phyloP scores from a whole-genome alignment of 1,284 basidiomycete genomes.

The Boletus coffeatus region DNA sequence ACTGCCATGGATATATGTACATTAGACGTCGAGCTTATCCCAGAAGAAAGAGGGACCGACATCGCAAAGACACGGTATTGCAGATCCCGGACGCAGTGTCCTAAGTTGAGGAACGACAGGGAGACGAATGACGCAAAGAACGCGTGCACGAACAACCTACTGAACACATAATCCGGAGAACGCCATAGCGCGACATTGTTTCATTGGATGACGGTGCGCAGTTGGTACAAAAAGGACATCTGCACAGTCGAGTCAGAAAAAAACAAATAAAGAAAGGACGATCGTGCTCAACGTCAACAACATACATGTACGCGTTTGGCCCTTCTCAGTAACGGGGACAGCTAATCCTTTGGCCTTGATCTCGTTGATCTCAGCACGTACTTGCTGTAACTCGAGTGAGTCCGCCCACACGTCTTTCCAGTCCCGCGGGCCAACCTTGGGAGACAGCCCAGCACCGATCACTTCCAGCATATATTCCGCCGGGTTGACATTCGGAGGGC shows the following conservation, averaged over 20 bases:
- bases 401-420: slow-evolving; percentile 76
- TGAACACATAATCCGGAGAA: slow-evolving; percentile 79
- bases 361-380: slow-evolving; percentile 37
- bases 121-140: slow-evolving; percentile 79
- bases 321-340: slow-evolving; percentile 32
- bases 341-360: slow-evolving; percentile 42
- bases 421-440: slow-evolving; percentile 60
- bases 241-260: slow-evolving; percentile 23
- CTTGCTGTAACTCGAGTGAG: slow-evolving; percentile 40
- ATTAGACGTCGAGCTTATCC: background rate
- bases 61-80: slow-evolving; percentile 84
- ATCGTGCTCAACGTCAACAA: slow-evolving; percentile 15
- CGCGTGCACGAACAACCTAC: slow-evolving; percentile 71
- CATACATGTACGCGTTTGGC: slow-evolving; percentile 43
- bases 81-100: slow-evolving; percentile 61
- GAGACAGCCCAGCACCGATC: slow-evolving; percentile 70
- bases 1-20: slow-evolving; percentile 29
- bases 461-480: slow-evolving; percentile 64
- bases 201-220: slow-evolving; percentile 67
- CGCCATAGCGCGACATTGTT: slow-evolving; percentile 81
- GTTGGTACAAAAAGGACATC: slow-evolving; percentile 76
- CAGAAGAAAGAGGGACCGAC: slow-evolving; percentile 33
- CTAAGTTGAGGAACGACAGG: slow-evolving; percentile 79
- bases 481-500: slow-evolving; percentile 56
- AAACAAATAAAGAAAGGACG: background rate